phyloP scores from a whole-genome alignment of 1,284 basidiomycete species.

The Ustilago shanxiensis region DNA sequence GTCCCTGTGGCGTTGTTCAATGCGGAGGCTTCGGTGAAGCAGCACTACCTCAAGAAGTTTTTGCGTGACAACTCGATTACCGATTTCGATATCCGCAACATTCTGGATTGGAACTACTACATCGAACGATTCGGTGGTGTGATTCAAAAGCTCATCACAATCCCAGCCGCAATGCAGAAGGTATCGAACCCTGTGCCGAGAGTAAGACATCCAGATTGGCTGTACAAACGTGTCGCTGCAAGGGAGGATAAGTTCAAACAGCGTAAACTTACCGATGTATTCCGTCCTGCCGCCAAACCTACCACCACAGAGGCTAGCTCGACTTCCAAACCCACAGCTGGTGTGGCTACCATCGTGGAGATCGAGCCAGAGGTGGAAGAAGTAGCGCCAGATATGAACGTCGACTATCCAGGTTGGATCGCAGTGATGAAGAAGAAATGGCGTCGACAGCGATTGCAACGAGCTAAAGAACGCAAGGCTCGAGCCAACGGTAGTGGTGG shows the following conservation, averaged over 20 bases:
- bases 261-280: constrained; percentile 96
- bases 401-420: constrained; percentile 84
- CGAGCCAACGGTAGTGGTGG: constrained; percentile 18
- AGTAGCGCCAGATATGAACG: constrained; percentile 62
- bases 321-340: constrained; percentile 10
- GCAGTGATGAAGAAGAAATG: constrained; percentile 84
- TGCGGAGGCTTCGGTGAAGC: constrained; percentile 89
- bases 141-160: constrained; percentile 99
- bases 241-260: constrained; percentile 97
- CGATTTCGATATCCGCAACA: constrained; percentile 91
- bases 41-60: constrained; percentile 93
- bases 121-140: constrained; percentile 97
- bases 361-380: constrained; percentile 41
- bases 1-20: constrained; percentile 99
- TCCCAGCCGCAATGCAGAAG: constrained; percentile 98
- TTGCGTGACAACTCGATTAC: constrained; percentile 89
- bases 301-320: constrained; percentile 20
- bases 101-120: constrained; percentile 99
- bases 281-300: constrained; percentile 73
- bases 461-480: constrained; percentile 71
- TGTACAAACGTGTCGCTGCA: constrained; percentile 88
- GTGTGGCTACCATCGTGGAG: constrained; percentile 28
- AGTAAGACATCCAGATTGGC: constrained; percentile 96
- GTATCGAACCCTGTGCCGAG: constrained; percentile 96
- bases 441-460: constrained; percentile 75